Percentiles rank a stretch among this genome's conserved stretches.
These are phyloP conservation scores for Aspergillus floridensis DNA, from an alignment of 2,329 filamentous ascomycete genomes.

Conservation along the genomic window DNA sequence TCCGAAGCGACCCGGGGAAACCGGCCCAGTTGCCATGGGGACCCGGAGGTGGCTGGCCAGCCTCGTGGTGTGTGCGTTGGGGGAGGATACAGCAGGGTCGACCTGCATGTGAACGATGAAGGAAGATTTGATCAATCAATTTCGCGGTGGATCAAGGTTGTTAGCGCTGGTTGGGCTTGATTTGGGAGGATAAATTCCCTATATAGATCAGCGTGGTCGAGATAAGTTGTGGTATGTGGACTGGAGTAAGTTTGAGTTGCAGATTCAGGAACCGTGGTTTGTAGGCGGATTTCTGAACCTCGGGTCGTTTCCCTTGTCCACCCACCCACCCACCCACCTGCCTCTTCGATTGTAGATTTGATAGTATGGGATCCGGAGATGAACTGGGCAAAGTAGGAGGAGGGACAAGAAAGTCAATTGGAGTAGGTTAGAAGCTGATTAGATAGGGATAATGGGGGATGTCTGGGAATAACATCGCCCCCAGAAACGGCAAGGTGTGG, in stretches of 20 bases:
- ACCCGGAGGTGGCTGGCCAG: conserved; percentile 16
- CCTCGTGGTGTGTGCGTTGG: conserved; percentile 11
- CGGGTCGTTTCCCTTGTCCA: neutral
- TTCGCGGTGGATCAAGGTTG: neutral
- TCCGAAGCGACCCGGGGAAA: conserved; percentile 18
- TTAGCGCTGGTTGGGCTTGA: neutral
- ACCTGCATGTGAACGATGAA: neutral
- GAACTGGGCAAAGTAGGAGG: neutral
- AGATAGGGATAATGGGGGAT: neutral
- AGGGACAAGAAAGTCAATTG: conserved; percentile 5
- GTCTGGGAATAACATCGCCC: neutral
- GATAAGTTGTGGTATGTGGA: neutral
- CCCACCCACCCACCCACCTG: neutral
- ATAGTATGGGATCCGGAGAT: neutral
- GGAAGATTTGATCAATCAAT: neutral
- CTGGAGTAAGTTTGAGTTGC: neutral
- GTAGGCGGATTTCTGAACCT: neutral
- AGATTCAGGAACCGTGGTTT: neutral
- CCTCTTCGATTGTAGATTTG: neutral
- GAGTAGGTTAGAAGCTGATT: neutral
- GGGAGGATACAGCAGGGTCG: neutral
- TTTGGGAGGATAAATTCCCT: neutral
- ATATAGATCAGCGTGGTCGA: neutral
- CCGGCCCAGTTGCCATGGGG: conserved; percentile 22
- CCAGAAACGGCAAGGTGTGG: conserved; percentile 20